Base-by-base conservation (phyloP, 2,329 filamentous ascomycete species). In the Zymoseptoria pseudotritici region DNA sequence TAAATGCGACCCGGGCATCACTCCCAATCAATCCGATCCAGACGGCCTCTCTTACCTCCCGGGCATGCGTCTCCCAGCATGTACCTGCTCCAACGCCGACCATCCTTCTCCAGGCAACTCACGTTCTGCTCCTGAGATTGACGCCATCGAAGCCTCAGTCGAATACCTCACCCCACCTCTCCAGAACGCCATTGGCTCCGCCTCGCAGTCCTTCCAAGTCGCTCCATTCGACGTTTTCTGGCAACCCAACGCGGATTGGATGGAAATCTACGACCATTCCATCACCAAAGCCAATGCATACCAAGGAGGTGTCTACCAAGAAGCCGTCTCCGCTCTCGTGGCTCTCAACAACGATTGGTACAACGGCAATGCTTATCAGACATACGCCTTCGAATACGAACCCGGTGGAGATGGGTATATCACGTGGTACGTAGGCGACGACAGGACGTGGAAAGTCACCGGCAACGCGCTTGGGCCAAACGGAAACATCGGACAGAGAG, bases 151-250 rank as follows among this genome's bases (percentile, higher is more conserved):
- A 78, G 87, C 84, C n/a, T 86, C 82, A 65, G 83, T 85, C 13
- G 75, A 73, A 5, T 76, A 78, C 19, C 67, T 86, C 22, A 79
- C 81, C 17, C 74, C 77, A 49, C 75, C 77, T n/a, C 70, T 78
- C 20, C 77, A 75, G 31, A 78, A 77, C n/a, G 68, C 62, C 36
- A 78, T 86, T 54, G 86, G 86, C 42, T 66, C 78, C 20, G 86
- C 84, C 1, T 88, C 86, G 6, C 68, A 89, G 66, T 86, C 83
- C 71, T 80, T 83, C 68, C 86, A 89, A 67, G 79, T 85, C 60
- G 87, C 86, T 1, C 87, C 86, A 1, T 89, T 89, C 65, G 87
- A 90, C 68, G 78, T 86, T 53, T 87, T 83, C 79, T 89, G 87
- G 68, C 82, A 84, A 73, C 85, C 86, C 8, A 63, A 62, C 19